Evolutionary conservation across 2,329 filamentous ascomycete species (phyloP).

Genomic region (Shiraia sp.): DNA sequence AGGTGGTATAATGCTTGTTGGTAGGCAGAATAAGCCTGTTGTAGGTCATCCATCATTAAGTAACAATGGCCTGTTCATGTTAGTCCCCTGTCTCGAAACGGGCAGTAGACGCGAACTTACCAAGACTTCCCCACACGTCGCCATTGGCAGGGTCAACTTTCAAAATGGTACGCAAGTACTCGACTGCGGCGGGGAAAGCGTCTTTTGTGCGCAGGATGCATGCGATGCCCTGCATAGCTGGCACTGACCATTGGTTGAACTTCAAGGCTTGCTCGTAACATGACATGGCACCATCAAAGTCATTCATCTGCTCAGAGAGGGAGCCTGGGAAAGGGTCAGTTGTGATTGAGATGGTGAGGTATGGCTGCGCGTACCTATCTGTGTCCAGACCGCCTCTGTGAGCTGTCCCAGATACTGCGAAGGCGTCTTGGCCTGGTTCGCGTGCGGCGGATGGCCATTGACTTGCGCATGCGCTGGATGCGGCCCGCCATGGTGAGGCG

Average conservation of each 20-base stretch:
- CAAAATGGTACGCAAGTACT: conserved; percentile 87
- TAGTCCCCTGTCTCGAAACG: conserved; percentile 6
- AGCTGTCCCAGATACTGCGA: conserved; percentile 75
- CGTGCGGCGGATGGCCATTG: conserved; percentile 59
- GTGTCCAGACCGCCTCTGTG: conserved; percentile 90
- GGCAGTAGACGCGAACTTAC: conserved; percentile 53
- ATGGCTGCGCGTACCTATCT: conserved; percentile 70
- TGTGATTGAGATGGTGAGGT: background rate
- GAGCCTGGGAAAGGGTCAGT: conserved; percentile 61
- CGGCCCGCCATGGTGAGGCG: conserved; percentile 67
- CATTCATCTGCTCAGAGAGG: conserved; percentile 83
- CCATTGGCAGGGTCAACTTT: conserved; percentile 89
- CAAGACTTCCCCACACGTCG: conserved; percentile 94
- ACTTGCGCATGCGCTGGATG: conserved; percentile 64
- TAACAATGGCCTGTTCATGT: conserved; percentile 80
- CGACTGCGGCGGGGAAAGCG: conserved; percentile 90
- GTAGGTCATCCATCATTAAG: conserved; percentile 97
- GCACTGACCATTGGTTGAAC: conserved; percentile 85
- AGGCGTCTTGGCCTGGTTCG: conserved; percentile 63
- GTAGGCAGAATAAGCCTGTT: conserved; percentile 95
- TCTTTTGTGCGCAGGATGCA: conserved; percentile 89
- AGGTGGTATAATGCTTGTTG: conserved; percentile 94
- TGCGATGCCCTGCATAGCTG: conserved; percentile 92
- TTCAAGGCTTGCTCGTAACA: conserved; percentile 89
- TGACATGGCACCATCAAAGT: conserved; percentile 83